These are phyloP conservation scores for Gymnopilus junonius DNA, from an alignment of 768 basidiomycete species.

Conservation along the genomic window DNA sequence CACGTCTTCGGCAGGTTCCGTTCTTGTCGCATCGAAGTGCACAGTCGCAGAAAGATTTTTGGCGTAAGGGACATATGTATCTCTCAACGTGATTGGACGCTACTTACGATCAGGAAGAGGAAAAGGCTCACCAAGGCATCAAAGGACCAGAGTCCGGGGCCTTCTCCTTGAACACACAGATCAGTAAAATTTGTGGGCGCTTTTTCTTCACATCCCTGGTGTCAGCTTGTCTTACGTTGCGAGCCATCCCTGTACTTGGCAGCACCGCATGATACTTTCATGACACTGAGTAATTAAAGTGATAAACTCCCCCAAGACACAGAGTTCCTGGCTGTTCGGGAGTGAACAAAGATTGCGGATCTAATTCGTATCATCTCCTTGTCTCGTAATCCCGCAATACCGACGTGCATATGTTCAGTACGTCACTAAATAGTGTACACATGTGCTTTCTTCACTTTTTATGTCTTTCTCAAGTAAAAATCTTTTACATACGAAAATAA, in stretches of 20 bases:
- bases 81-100: neutral
- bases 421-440: neutral
- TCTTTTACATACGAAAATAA: neutral
- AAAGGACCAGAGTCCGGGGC: neutral
- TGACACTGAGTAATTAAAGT: too few relatives aligned
- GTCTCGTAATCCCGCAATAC: neutral
- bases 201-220: neutral
- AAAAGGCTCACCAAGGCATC: neutral
- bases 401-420: neutral
- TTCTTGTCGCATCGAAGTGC: neutral
- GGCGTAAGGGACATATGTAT: neutral
- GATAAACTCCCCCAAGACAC: too few relatives aligned
- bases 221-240: neutral
- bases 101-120: too few relatives aligned
- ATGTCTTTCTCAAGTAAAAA: too few relatives aligned
- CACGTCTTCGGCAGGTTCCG: conserved; percentile 8
- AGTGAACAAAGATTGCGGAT: neutral
- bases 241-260: conserved; percentile 1
- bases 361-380: conserved; percentile 2
- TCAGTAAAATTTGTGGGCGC: neutral
- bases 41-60: neutral
- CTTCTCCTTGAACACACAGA: neutral
- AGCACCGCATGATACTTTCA: neutral
- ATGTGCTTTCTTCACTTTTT: neutral
- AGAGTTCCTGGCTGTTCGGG: neutral